These are phyloP conservation scores for Boletus fagicola DNA, from an alignment of 768 basidiomycete species.

Conservation along the genomic window DNA sequence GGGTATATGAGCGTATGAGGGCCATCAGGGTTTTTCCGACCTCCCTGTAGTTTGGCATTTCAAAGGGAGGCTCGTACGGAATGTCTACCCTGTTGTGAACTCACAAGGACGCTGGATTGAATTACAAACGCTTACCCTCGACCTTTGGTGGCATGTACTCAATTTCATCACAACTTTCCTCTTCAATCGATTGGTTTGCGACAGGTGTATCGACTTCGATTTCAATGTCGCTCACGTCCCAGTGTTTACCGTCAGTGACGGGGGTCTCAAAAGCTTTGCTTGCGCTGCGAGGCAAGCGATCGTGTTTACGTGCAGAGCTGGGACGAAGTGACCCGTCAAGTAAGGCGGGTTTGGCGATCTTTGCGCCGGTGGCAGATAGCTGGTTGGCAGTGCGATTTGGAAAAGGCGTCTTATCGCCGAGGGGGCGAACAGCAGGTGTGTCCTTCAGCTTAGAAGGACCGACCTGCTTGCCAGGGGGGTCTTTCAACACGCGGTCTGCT, in stretches of 20 bases:
- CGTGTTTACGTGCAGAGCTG: conserved; percentile 65
- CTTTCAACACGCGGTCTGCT: conserved; percentile 21
- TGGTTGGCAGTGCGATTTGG: conserved; percentile 51
- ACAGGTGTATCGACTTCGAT: conserved; percentile 30
- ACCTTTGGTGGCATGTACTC: conserved; percentile 56
- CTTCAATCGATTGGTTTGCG: conserved; percentile 26
- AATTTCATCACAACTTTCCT: conserved; percentile 45
- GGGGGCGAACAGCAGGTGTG: conserved; percentile 42
- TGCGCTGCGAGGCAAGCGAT: conserved; percentile 52
- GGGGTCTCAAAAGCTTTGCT: conserved; percentile 65
- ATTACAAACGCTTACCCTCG: conserved; percentile 38
- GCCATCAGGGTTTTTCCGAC: conserved; percentile 39
- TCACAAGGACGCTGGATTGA: background rate
- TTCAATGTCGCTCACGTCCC: conserved; percentile 69
- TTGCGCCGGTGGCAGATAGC: conserved; percentile 36
- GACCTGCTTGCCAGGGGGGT: conserved; percentile 26
- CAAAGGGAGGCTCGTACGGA: conserved; percentile 47
- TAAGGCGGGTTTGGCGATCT: conserved; percentile 38
- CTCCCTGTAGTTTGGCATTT: conserved; percentile 48
- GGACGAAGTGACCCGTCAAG: conserved; percentile 53
- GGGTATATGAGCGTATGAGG: conserved; percentile 34
- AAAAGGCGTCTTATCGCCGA: conserved; percentile 76
- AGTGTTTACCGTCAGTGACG: conserved; percentile 59
- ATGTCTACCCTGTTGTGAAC: conserved; percentile 30
- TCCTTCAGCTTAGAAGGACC: conserved; percentile 26